These are phyloP conservation scores for Cytidiella melzeri DNA, from an alignment of 768 basidiomycete species.

Conservation along the genomic window DNA sequence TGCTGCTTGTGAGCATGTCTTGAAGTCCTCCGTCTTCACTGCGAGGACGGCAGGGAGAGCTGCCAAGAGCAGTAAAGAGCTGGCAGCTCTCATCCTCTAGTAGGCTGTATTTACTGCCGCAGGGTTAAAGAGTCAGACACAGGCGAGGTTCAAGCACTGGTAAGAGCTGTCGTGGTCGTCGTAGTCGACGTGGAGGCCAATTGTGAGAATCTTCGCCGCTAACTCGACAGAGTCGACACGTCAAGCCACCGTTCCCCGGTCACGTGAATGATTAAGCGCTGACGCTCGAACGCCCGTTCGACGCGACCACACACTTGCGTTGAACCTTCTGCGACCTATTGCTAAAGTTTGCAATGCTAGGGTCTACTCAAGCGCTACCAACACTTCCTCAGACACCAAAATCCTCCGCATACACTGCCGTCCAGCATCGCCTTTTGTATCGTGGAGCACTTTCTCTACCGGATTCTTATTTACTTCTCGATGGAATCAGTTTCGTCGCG, in stretches of 20 bases:
- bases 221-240: no score
- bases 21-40: constrained; percentile 84
- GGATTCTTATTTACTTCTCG: constrained; percentile 65
- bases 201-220: no score
- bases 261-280: neutral
- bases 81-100: constrained; percentile 12
- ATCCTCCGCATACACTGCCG: neutral
- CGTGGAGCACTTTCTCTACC: constrained; percentile 70
- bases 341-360: no score
- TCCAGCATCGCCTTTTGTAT: constrained; percentile 55
- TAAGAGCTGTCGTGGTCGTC: neutral
- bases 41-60: constrained; percentile 35
- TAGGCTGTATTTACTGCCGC: no score
- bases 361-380: no score
- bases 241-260: no score
- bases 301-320: no score
- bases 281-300: no score
- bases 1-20: constrained; percentile 88
- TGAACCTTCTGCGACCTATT: no score
- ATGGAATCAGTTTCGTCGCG: constrained; percentile 62
- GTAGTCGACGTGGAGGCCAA: neutral
- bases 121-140: neutral
- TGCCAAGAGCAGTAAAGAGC: constrained; percentile 27
- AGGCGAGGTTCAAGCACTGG: neutral
- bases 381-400: neutral